Base-by-base conservation (phyloP, 306 rosid species). In the Citrullus mucosospermus region DNA sequence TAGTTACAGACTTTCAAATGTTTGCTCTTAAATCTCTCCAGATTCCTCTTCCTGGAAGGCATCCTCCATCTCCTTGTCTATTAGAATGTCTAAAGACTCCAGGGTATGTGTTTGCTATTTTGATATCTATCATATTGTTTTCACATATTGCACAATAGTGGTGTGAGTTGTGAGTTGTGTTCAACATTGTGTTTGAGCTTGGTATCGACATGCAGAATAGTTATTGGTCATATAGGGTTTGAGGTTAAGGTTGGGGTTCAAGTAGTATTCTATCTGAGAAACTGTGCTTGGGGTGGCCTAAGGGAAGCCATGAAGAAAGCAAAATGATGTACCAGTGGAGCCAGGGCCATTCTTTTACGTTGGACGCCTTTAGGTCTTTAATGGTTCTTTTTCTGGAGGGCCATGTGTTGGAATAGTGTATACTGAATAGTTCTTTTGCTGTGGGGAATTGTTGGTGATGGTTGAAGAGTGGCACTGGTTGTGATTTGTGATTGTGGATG, bases 31-130 rank as follows among this genome's bases (percentile, higher is more conserved):
- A 88, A 79, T 83, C 87, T 81, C 88, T 93, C 78, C 93, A 86
- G 58, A 93, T 93, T 83, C 98, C 96, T 16, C 83, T 93, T 46
- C 98, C 97, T 22, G 97, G 98, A 79, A 92, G 94, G 83, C 98
- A 93, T 62, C 91, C 96, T 82, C 97, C 97, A 32, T 93, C 97
- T 65, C 91, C 94, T 59, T 85, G 87, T 82, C 83, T 92, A 77
- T 82, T 96, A 56, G 85, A 86, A 71, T 91, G 85, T 78, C 80
- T 86, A 72, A 61, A 30, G 28, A 77, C 60, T 28, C 32, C 62
- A 62, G 71, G 80, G 80, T 77, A 77, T 62, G 78, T 77, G 17
- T 44, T 12, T 15, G 68, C 57, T 14, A 28, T 57, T 51, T 73
- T 53, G 30, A 74, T 56, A 32, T 73, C 5, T 32, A 30, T 32